phyloP scores from a whole-genome alignment of 306 rosid genomes.

The Cicer yamashitae region DNA sequence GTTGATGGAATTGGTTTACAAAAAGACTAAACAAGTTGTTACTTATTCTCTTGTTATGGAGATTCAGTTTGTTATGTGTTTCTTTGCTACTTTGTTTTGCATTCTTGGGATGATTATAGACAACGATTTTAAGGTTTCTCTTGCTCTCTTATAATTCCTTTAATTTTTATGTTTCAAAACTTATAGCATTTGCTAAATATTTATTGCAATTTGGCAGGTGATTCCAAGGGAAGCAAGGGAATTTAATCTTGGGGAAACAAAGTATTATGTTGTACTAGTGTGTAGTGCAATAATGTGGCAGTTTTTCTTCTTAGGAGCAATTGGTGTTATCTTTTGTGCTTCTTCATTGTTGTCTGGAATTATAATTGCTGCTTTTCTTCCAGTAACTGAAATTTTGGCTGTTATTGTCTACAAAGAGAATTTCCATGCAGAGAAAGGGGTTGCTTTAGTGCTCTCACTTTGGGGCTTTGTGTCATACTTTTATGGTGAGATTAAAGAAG shows the following conservation, averaged over 20 bases:
- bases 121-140: constrained; percentile 73
- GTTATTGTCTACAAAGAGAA: constrained; percentile 71
- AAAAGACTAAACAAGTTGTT: constrained; percentile 59
- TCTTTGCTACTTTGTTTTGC: constrained; percentile 75
- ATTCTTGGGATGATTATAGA: constrained; percentile 74
- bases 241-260: constrained; percentile 61
- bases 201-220: constrained; percentile 46
- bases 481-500: constrained; percentile 69
- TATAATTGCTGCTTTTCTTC: constrained; percentile 63
- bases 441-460: constrained; percentile 71
- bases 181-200: background rate
- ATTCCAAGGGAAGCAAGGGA: constrained; percentile 72
- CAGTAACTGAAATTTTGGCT: constrained; percentile 64
- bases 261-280: constrained; percentile 63
- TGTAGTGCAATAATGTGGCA: constrained; percentile 71
- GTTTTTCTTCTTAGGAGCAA: constrained; percentile 73
- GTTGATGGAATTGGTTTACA: constrained; percentile 68
- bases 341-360: constrained; percentile 74
- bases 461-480: constrained; percentile 89
- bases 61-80: constrained; percentile 72
- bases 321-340: constrained; percentile 75
- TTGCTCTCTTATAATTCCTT: too few relatives aligned
- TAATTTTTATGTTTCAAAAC: too few relatives aligned
- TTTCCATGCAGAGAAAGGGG: constrained; percentile 72
- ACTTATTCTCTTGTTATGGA: constrained; percentile 81